phyloP scores from a whole-genome alignment of 805 yeast genomes.

The Candida argentea region DNA sequence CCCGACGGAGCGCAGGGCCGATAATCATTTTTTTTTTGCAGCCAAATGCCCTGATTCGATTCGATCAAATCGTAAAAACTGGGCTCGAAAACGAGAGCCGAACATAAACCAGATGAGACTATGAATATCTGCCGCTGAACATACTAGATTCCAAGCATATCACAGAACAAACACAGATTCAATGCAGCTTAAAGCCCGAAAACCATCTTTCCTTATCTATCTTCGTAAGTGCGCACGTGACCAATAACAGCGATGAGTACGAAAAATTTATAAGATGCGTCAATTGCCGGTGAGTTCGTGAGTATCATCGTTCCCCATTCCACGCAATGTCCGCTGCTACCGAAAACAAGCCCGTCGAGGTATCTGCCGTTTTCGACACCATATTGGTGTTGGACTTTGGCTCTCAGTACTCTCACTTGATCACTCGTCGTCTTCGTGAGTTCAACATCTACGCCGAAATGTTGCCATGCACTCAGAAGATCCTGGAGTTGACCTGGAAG shows the following conservation, averaged over 20 bases:
- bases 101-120: no score
- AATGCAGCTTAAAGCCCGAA: neutral
- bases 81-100: no score
- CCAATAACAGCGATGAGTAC: no score
- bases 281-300: no score
- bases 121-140: no score
- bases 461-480: constrained; percentile 98
- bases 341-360: constrained; percentile 43
- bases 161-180: neutral
- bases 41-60: neutral
- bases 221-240: no score
- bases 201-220: neutral
- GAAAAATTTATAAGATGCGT: no score
- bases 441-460: constrained; percentile 97
- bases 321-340: constrained; percentile 1
- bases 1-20: neutral
- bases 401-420: constrained; percentile 94
- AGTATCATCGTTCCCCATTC: no score
- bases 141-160: no score
- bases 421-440: constrained; percentile 95
- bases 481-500: constrained; percentile 81
- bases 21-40: neutral
- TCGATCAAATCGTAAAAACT: neutral
- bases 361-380: constrained; percentile 88
- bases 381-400: constrained; percentile 96